These are phyloP conservation scores for Xylaria sp. DNA, from an alignment of 2,329 filamentous ascomycete species.

Conservation along the genomic window DNA sequence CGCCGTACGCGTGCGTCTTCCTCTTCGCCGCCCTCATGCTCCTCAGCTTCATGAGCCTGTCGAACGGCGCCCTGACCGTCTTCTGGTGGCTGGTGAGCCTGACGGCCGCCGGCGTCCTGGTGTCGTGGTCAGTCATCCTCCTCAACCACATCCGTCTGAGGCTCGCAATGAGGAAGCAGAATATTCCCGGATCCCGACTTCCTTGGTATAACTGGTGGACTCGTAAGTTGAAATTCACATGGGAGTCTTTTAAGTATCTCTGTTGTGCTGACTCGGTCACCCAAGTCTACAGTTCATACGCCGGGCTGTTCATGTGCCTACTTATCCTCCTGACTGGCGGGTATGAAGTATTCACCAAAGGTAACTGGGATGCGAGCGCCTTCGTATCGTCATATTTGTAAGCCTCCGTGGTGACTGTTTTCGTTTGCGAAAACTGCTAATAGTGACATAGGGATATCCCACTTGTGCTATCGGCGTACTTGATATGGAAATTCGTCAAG, in stretches of 20 bases:
- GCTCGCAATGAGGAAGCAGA: conserved; percentile 57
- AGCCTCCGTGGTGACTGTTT: conserved; percentile 34
- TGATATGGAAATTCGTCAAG: conserved; percentile 68
- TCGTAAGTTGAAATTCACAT: conserved; percentile 43
- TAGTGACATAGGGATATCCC: conserved; percentile 55
- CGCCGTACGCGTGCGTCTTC: conserved; percentile 61
- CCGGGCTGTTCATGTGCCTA: conserved; percentile 61
- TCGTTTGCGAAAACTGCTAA: conserved; percentile 1
- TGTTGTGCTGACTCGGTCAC: conserved; percentile 2
- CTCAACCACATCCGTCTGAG: conserved; percentile 62
- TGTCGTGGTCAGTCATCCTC: conserved; percentile 65
- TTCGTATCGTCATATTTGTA: conserved; percentile 67
- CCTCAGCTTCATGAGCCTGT: conserved; percentile 60
- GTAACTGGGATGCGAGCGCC: conserved; percentile 58
- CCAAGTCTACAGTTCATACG: conserved; percentile 62
- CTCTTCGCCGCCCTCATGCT: conserved; percentile 58
- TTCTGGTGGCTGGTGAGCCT: conserved; percentile 68
- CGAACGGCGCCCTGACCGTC: conserved; percentile 61
- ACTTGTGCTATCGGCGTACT: conserved; percentile 57
- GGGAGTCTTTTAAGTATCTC: not conserved
- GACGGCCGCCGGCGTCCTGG: conserved; percentile 63
- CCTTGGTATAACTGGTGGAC: conserved; percentile 69
- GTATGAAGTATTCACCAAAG: conserved; percentile 63
- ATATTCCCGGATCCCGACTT: conserved; percentile 51
- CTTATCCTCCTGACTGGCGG: conserved; percentile 72